phyloP scores from a whole-genome alignment of 2,329 filamentous ascomycete genomes.

The Nothomitra cinnamomea region DNA sequence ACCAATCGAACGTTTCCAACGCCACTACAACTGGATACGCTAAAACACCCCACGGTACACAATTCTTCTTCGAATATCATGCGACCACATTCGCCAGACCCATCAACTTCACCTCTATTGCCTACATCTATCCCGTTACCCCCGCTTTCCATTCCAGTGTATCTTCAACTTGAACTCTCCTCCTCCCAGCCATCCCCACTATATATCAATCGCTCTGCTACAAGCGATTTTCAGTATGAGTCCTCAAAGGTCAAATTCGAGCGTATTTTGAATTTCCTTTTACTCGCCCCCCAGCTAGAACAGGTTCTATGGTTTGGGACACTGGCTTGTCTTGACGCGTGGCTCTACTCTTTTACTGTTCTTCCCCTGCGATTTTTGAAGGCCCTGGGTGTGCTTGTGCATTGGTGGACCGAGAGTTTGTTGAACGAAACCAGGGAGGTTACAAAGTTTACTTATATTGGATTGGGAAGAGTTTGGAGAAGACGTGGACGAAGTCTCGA shows the following conservation, averaged over 20 bases:
- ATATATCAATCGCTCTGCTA: slow-evolving; percentile 42
- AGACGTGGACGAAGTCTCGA: slow-evolving; percentile 30
- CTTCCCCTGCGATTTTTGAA: slow-evolving; percentile 76
- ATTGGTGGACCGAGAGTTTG: slow-evolving; percentile 62
- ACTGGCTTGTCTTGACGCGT: slow-evolving; percentile 82
- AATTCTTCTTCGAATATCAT: slow-evolving; percentile 4
- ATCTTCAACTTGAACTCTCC: slow-evolving; percentile 47
- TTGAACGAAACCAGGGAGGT: slow-evolving; percentile 57
- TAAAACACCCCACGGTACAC: slow-evolving; percentile 11
- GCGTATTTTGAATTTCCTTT: slow-evolving; percentile 72
- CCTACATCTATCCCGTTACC: slow-evolving; percentile 39
- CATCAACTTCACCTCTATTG: slow-evolving; percentile 26
- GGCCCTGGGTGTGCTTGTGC: slow-evolving; percentile 55
- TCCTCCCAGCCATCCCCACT: slow-evolving; percentile 42
- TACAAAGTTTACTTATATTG: slow-evolving; percentile 59
- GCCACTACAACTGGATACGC: slow-evolving; percentile 19
- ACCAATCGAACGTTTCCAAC: slow-evolving; percentile 17
- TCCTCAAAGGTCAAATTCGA: slow-evolving; percentile 86
- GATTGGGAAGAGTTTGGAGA: slow-evolving; percentile 62
- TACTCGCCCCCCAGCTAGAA: slow-evolving; percentile 69
- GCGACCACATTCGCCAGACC: slow-evolving; percentile 13
- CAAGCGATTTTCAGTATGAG: slow-evolving; percentile 61
- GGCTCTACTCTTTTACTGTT: slow-evolving; percentile 94
- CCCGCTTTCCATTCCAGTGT: slow-evolving; percentile 45
- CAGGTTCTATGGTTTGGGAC: slow-evolving; percentile 74